These are phyloP conservation scores for Pichia membranifaciens DNA, from an alignment of 805 yeast genomes.

Conservation along the genomic window DNA sequence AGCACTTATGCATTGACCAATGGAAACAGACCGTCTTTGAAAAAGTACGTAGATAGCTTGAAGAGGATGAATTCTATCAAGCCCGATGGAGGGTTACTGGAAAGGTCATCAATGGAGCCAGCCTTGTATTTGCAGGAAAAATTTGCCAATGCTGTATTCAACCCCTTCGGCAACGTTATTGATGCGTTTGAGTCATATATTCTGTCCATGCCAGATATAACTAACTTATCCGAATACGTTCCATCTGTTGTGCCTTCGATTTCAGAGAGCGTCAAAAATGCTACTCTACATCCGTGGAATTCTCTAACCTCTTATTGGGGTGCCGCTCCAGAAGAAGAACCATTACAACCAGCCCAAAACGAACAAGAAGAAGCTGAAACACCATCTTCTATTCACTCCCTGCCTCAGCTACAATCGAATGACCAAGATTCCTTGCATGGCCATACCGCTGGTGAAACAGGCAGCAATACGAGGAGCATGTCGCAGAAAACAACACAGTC, in stretches of 20 bases:
- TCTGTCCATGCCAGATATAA: constrained; percentile 8
- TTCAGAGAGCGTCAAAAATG: background rate
- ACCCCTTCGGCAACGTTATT: constrained; percentile 26
- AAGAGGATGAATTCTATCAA: constrained; percentile 18
- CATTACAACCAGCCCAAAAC: background rate
- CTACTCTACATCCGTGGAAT: constrained; percentile 8
- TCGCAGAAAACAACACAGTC: background rate
- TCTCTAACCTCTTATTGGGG: constrained; percentile 6
- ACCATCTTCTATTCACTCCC: too few relatives aligned
- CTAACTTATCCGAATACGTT: background rate
- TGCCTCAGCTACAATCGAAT: background rate
- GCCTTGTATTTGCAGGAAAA: constrained; percentile 23
- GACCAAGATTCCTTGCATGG: background rate
- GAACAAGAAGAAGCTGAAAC: background rate
- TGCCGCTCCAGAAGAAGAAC: background rate
- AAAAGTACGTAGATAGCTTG: constrained; percentile 16
- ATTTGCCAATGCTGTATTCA: constrained; percentile 24
- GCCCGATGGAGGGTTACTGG: constrained; percentile 21
- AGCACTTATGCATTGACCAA: constrained; percentile 23
- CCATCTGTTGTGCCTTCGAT: constrained; percentile 9
- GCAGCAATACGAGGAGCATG: constrained; percentile 5
- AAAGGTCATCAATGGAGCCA: constrained; percentile 27
- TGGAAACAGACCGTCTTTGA: constrained; percentile 25
- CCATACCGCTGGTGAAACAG: background rate
- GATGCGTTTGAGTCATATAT: constrained; percentile 22